Evolutionary conservation across 1,139 yeast genomes (phyloP), one percentile per base, ranked within the genome.

Genomic region (Yamadazyma songkhlaensis): DNA sequence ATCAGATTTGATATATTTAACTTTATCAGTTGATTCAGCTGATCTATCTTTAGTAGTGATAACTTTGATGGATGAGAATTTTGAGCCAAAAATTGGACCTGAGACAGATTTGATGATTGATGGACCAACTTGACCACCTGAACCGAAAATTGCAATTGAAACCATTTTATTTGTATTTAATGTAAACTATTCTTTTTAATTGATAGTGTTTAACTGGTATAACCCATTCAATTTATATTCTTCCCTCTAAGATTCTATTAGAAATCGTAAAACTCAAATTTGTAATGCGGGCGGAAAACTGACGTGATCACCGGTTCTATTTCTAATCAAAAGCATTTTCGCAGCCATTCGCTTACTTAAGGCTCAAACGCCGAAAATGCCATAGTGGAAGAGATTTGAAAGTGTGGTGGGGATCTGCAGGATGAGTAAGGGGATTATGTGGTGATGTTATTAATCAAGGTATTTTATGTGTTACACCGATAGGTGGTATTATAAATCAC

Each of bases 131-230:
- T 57, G 45, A 26, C 87, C 86, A 42, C 68, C 64, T 35, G 71
- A 52, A 29, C 86, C 85, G 41, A 75, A 53, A 39, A 81, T 55
- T 25, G 82, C 85, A 47, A 81, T 57, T 34, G 68, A 49, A 30
- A 49, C 37, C 58, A 54, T 54, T 34, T 20, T 43, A 20, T 20
- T 28, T 25, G n/a, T 12, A 10, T 12, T 28, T 13, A 20, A 17
- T 17, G 9, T 9, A 3, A 28, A 13, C 4, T 12, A 28, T 28
- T 3, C 6, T 9, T 9, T n/a, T 28, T 12, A 14, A 28, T 9
- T 28, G 31, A 28, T 28, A 14, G 6, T 13, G 3, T 12, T 7
- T 3, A 25, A 25, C 13, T n/a, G 4, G 7, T 4, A n/a, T 4
- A 25, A n/a, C 4, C 7, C 7, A 25, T 12, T 10, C 27, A 25